Base-by-base conservation (phyloP, 345 rosid genomes). In the Litchi chinensis region DNA sequence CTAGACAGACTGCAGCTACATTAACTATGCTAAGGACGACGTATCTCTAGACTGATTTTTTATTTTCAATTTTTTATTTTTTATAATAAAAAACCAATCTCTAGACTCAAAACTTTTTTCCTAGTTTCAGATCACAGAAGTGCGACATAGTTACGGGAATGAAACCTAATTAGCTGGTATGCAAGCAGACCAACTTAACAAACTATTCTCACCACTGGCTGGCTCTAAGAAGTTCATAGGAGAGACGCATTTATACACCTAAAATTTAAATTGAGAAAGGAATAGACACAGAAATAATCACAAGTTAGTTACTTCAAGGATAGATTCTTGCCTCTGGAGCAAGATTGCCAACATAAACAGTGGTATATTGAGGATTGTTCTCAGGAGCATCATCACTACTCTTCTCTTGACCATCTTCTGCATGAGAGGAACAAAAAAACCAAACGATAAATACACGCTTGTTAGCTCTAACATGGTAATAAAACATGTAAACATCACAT, bases 401-500 rank as follows among this genome's bases (percentile, higher is more conserved):
- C 70, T 81, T 85, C 80, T 91, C 98, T 87, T 89, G 91, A 75
- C 95, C 93, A 83, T 95, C 97, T 81, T 95, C 98, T 95, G 90
- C 82, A 79, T 63, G 77, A 74, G 26, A 24, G 26, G 68, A 78
- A 22, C 60, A 3, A 26, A 12, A 2, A 26, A 26, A n/a, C n/a
- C n/a, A n/a, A n/a, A 32, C 22, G 24, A 69, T 60, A 76, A 43
- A 65, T 2, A 39, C 16, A 2, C n/a, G 21, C 44, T 76, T 67
- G 70, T 44, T 64, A 19, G 19, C 7, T 78, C 12, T 18, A 41
- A 69, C 41, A 71, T 21, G 52, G 22, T 57, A 57, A 39, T 28
- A 70, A n/a, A 52, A 41, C 18, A 48, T 0, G 70, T 43, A 62
- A 44, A 63, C 8, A 13, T 18, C 57, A 43, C 18, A 74, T 63